A percentile compares a stretch with the other conserved stretches of the same genome.
phyloP scores from a whole-genome alignment of 192 early-diverging fungal species.

The Linnemannia schmuckeri region DNA sequence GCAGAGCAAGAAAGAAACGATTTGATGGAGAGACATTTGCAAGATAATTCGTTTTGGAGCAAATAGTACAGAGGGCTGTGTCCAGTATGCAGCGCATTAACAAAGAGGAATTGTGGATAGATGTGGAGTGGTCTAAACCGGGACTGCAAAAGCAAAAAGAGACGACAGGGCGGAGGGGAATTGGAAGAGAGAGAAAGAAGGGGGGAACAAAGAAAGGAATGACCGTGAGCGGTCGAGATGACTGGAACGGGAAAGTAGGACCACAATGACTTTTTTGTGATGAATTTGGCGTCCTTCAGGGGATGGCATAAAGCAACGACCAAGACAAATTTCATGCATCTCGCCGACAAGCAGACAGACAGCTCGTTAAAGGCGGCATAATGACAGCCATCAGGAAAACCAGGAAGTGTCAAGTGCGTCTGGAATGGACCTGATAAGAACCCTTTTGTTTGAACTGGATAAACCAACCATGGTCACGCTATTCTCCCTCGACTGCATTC shows the following conservation, averaged over 20 bases:
- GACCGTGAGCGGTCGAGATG: neutral
- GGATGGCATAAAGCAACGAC: neutral
- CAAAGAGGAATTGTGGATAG: neutral
- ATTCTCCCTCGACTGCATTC: neutral
- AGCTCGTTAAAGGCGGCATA: neutral
- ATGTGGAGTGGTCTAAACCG: neutral
- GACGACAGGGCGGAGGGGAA: neutral
- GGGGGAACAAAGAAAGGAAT: constrained; percentile 2
- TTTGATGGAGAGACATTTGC: neutral
- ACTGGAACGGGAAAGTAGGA: neutral
- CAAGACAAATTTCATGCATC: neutral
- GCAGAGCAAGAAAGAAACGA: neutral
- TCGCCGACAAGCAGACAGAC: neutral
- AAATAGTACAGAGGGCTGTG: neutral
- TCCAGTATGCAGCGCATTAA: neutral
- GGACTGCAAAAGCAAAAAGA: neutral
- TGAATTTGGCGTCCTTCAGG: constrained; percentile 2
- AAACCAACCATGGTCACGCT: neutral
- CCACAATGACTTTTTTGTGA: neutral
- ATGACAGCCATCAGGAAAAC: neutral
- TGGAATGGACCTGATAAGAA: neutral
- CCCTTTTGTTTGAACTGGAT: neutral
- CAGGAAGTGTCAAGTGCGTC: neutral
- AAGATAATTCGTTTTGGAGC: neutral
- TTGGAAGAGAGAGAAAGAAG: neutral